Evolutionary conservation across 139 green algal genomes (phyloP).

Genomic region (Tetradesmus obliquus): DNA sequence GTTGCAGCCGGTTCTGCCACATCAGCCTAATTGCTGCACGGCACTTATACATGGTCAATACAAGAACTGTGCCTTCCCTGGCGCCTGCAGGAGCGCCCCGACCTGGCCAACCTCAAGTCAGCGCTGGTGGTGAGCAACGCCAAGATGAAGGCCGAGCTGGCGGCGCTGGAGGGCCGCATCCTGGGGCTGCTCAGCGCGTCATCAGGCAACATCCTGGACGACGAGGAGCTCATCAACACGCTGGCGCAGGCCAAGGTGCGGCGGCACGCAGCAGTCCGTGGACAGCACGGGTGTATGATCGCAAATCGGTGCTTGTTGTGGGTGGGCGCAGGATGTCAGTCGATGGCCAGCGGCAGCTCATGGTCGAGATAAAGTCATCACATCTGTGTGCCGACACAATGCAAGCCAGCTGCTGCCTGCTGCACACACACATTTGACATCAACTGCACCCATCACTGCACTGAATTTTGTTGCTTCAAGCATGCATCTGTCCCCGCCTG

Average conservation of each 20-base stretch:
- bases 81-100: conserved; percentile 68
- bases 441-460: not conserved
- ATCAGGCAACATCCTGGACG: conserved; percentile 91
- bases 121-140: conserved; percentile 84
- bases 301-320: not conserved
- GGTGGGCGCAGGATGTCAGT: too few relatives aligned
- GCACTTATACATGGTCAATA: too few relatives aligned
- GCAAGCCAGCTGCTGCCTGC: not conserved
- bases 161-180: conserved; percentile 79
- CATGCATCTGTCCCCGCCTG: not conserved
- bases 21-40: too few relatives aligned
- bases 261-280: conserved; percentile 58
- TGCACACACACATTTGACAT: not conserved
- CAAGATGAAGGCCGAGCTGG: conserved; percentile 89
- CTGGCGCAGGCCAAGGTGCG: conserved; percentile 83
- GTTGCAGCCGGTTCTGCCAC: too few relatives aligned
- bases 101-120: conserved; percentile 67
- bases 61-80: not conserved
- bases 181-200: conserved; percentile 82
- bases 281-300: not conserved
- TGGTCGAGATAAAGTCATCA: not conserved
- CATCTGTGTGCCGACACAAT: not conserved
- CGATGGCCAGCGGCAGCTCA: too few relatives aligned
- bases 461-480: not conserved
- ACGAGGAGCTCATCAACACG: conserved; percentile 89